Conservation (phyloP, 768 basidiomycete species). For the Leccinellum albellum region DNA sequence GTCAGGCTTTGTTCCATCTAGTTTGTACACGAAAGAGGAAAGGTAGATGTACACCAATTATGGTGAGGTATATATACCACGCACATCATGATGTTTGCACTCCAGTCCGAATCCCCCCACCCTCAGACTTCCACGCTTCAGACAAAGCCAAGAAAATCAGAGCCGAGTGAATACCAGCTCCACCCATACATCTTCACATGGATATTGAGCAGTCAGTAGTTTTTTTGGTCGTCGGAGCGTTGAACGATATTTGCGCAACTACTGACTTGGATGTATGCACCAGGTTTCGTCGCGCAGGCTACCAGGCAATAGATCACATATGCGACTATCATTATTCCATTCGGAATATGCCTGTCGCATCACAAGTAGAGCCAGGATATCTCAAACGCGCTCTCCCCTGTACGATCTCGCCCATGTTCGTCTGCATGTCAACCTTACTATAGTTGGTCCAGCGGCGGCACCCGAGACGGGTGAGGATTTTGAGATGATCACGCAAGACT, state of each 20-base stretch:
- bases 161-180: not conserved
- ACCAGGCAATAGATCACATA: constrained; percentile 82
- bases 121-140: not conserved
- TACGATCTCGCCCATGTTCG: constrained; percentile 24
- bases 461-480: constrained; percentile 76
- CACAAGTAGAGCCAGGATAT: constrained; percentile 81
- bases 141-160: not conserved
- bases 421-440: not conserved
- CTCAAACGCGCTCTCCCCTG: constrained; percentile 64
- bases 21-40: not conserved
- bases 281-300: constrained; percentile 77
- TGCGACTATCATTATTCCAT: constrained; percentile 81
- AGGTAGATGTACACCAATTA: not conserved
- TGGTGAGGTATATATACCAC: not conserved
- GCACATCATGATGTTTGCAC: not conserved
- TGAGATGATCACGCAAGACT: constrained; percentile 68
- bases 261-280: constrained; percentile 24
- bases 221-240: not conserved
- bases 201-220: constrained; percentile 9
- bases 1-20: not conserved
- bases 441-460: constrained; percentile 38
- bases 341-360: constrained; percentile 57
- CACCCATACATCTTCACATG: not conserved
- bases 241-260: not conserved
- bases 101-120: not conserved